Conservation (phyloP, 371 early-diverging fungal genomes). For the Mortierella sp. region DNA sequence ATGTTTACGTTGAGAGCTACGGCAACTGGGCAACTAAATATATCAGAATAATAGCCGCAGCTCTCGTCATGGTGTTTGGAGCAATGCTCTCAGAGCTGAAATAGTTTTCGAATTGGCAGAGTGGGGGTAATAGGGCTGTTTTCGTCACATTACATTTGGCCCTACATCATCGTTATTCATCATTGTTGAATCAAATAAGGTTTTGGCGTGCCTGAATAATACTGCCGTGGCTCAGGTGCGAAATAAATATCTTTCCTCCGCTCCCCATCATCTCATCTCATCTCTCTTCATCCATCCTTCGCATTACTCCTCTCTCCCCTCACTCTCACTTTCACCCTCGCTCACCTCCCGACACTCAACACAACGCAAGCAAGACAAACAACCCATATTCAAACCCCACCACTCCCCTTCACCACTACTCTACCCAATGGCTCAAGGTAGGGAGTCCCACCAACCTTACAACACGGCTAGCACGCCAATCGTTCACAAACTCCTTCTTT, state of each 20-base stretch:
- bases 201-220: conserved; percentile 1
- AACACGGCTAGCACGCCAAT: too few relatives aligned
- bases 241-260: background rate
- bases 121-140: too few relatives aligned
- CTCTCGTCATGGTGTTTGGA: too few relatives aligned
- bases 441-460: background rate
- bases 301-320: conserved; percentile 6
- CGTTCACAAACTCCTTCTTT: too few relatives aligned
- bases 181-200: background rate
- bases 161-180: too few relatives aligned
- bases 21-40: too few relatives aligned
- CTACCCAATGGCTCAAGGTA: conserved; percentile 42
- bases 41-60: too few relatives aligned
- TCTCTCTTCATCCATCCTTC: conserved; percentile 5
- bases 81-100: too few relatives aligned
- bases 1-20: background rate
- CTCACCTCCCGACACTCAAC: background rate
- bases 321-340: conserved; percentile 4
- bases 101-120: too few relatives aligned
- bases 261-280: background rate
- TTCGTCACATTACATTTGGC: too few relatives aligned
- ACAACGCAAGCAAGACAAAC: background rate
- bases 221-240: background rate
- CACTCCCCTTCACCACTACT: background rate
- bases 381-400: background rate